Conservation (phyloP, 768 basidiomycete genomes). For the Lentinula sp. region DNA sequence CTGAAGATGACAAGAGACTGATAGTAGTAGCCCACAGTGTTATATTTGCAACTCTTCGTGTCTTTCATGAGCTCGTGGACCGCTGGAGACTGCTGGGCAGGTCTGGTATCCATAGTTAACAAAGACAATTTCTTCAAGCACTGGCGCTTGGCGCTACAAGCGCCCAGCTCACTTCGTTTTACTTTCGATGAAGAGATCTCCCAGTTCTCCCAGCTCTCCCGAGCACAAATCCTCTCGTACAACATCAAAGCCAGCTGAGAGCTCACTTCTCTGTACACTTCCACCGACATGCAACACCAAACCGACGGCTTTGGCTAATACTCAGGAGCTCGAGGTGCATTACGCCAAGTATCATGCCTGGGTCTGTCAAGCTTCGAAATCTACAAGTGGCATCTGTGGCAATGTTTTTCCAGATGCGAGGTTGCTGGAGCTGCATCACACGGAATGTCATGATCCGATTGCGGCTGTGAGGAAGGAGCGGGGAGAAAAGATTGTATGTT, state of each 20-base stretch:
- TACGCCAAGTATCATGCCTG: conserved; percentile 82
- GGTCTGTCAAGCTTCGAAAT: conserved; percentile 58
- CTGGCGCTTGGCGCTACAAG: neutral
- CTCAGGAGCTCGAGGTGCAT: conserved; percentile 73
- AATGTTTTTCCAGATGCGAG: conserved; percentile 84
- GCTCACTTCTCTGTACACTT: conserved; percentile 58
- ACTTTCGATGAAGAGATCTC: neutral
- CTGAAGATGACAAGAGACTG: no score
- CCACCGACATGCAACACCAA: conserved; percentile 76
- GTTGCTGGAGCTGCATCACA: conserved; percentile 76
- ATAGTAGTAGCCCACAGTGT: no score
- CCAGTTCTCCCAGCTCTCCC: neutral
- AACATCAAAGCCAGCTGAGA: conserved; percentile 15
- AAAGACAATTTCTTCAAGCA: no score
- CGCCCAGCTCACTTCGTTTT: neutral
- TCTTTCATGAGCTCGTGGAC: no score
- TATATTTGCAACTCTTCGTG: no score
- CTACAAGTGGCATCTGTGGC: conserved; percentile 35
- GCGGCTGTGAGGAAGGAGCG: conserved; percentile 70
- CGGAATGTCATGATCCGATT: conserved; percentile 85
- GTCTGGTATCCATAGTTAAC: no score
- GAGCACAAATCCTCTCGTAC: neutral
- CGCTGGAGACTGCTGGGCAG: no score
- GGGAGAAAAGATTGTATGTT: conserved; percentile 79
- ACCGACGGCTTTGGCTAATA: conserved; percentile 58